These are phyloP conservation scores for Ascochyta pisi DNA, from an alignment of 2,329 filamentous ascomycete genomes.

Conservation along the genomic window DNA sequence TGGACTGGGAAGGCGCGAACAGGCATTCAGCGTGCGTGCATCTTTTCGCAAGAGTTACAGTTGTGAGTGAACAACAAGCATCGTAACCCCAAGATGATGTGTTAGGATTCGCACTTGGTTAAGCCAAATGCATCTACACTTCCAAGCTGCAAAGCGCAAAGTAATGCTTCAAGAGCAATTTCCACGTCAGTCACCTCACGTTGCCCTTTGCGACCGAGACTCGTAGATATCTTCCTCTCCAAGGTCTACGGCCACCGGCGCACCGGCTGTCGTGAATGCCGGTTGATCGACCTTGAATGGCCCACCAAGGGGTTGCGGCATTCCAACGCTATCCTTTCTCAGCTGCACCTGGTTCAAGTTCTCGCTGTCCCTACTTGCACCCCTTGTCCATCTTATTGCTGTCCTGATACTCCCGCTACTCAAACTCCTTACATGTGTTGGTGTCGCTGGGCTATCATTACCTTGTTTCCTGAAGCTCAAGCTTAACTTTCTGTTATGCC, in stretches of 20 bases:
- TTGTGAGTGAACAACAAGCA: too few relatives aligned
- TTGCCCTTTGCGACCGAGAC: too few relatives aligned
- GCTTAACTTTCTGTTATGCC: conserved; percentile 13
- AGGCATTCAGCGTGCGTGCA: too few relatives aligned
- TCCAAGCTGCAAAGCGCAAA: too few relatives aligned
- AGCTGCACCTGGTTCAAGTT: conserved; percentile 22
- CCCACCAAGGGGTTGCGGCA: conserved; percentile 30
- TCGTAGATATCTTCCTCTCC: neutral
- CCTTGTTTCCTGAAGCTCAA: conserved; percentile 16
- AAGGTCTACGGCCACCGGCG: neutral
- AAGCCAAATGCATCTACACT: too few relatives aligned
- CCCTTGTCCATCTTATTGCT: conserved; percentile 29
- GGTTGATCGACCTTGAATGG: conserved; percentile 26
- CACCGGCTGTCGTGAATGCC: neutral
- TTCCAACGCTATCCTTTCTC: conserved; percentile 38
- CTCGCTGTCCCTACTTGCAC: conserved; percentile 25
- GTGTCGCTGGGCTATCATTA: conserved; percentile 13
- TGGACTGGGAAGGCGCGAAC: too few relatives aligned
- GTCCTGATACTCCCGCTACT: conserved; percentile 35
- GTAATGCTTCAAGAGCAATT: too few relatives aligned
- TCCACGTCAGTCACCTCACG: too few relatives aligned
- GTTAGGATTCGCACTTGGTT: too few relatives aligned
- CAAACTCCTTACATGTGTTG: conserved; percentile 30
- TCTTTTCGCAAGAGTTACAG: too few relatives aligned
- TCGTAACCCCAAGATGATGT: too few relatives aligned